Evolutionary conservation across 805 yeast genomes (phyloP), one percentile per base, ranked within the genome.

Genomic region (Saturnispora diversa): DNA sequence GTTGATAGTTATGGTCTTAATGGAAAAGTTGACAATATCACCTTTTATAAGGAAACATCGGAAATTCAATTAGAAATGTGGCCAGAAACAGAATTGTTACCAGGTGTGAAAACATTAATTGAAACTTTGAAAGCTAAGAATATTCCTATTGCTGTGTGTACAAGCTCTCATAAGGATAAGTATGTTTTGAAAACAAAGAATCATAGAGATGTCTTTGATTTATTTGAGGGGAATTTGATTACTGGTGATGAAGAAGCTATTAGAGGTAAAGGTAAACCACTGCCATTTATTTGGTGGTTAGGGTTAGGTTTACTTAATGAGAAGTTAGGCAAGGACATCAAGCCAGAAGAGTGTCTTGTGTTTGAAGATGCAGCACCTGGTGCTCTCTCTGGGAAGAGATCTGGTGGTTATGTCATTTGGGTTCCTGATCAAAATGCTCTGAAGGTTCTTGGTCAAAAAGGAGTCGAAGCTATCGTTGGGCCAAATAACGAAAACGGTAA

Each of bases 361-460:
- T 92, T 92, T 60, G 98, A 92, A 65, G 99, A 92, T 62, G 97
- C 96, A 3, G 67, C 87, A 32, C 88, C 95, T 1, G 99, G 99
- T 3, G 90, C 90, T 17, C 55, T 66, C 13, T 80, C 95, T 3
- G 98, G 95, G 11, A 72, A 71, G 42, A 78, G 83, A 13, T 86
- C 95, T 26, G 88, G 87, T 9, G 83, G 85, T 11, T 70, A 69
- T 40, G 95, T 90, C n/a, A 72, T 90, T 35, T 92, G 97, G 98
- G 82, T 88, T 11, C 97, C 98, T 8, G 90, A 90, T 59, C 69
- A 70, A 20, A 75, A 83, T 43, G 94, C 94, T 0, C 53, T 73
- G 25, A 64, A 67, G 15, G 71, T 74, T 6, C 60, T 84, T 47
- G 55, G 62, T 12, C 74, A 77, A 7, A 69, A 70, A 31, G 49